These are phyloP conservation scores for Chaetomium sp. DNA, from an alignment of 2,329 filamentous ascomycete genomes.

Conservation along the genomic window DNA sequence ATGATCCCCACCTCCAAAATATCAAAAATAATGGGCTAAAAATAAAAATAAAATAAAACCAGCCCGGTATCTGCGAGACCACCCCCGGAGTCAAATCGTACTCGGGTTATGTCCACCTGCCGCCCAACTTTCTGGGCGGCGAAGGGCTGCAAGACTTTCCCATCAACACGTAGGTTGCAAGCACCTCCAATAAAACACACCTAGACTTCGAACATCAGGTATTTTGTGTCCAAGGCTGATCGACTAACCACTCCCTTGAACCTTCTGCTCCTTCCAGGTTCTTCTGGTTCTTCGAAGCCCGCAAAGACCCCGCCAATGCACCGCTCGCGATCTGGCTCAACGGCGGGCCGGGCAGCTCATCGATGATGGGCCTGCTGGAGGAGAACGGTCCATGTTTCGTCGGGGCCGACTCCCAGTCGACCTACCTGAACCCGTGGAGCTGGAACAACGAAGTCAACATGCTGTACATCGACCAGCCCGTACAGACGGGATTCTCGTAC, in stretches of 20 bases:
- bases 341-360: conserved; percentile 47
- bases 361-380: conserved; percentile 39
- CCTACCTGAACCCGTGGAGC: conserved; percentile 46
- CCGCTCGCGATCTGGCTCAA: conserved; percentile 52
- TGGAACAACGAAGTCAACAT: conserved; percentile 52
- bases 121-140: conserved; percentile 31
- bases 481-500: conserved; percentile 8
- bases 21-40: neutral
- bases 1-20: neutral
- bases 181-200: neutral
- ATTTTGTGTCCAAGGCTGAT: neutral
- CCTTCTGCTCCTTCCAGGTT: conserved; percentile 25
- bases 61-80: conserved; percentile 51
- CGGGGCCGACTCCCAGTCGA: conserved; percentile 36
- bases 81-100: conserved; percentile 53
- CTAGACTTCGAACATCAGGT: too few species aligned
- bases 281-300: conserved; percentile 30
- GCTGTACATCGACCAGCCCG: conserved; percentile 43
- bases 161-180: conserved; percentile 33
- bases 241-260: neutral
- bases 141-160: conserved; percentile 26
- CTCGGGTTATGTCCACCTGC: conserved; percentile 53
- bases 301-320: conserved; percentile 19
- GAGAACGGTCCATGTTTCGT: conserved; percentile 46
- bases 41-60: neutral